Percentiles rank a stretch among this genome's conserved stretches.
phyloP scores from a whole-genome alignment of 306 rosid genomes.

The Aeschynomene evenia region DNA sequence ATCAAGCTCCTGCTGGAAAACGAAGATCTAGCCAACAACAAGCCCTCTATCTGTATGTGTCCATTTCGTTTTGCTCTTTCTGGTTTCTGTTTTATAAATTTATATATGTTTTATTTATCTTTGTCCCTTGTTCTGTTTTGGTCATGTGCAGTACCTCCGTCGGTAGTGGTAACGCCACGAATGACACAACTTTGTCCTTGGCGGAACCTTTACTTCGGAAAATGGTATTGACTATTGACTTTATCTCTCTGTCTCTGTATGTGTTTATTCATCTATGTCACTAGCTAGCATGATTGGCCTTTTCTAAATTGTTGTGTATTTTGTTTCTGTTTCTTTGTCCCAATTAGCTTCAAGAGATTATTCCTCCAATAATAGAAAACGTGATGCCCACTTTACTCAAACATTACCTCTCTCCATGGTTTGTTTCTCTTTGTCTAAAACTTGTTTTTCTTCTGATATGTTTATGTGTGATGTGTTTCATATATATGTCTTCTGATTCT shows the following conservation, averaged over 20 bases:
- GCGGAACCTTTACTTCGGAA: constrained; percentile 10
- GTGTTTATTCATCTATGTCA: too few relatives aligned
- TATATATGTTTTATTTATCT: neutral
- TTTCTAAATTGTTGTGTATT: neutral
- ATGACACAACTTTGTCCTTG: neutral
- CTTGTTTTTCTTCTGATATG: neutral
- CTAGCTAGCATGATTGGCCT: neutral
- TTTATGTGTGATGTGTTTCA: neutral
- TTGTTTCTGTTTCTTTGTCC: neutral
- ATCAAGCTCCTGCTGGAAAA: neutral
- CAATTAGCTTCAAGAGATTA: constrained; percentile 40
- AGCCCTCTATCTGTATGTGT: neutral
- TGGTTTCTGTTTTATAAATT: constrained; percentile 7
- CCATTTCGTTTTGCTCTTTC: neutral
- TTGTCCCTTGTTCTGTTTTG: neutral
- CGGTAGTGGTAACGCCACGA: neutral
- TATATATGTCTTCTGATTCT: neutral
- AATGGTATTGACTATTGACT: constrained; percentile 41
- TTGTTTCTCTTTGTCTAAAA: constrained; percentile 8
- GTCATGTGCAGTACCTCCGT: constrained; percentile 27
- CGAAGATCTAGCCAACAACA: constrained; percentile 1
- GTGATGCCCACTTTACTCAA: neutral
- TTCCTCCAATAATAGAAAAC: constrained; percentile 19
- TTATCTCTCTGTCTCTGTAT: neutral
- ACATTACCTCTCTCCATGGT: constrained; percentile 32